A percentile compares a stretch with the other conserved stretches of the same genome.
Evolutionary conservation across 495 filamentous ascomycete species (phyloP).

Genomic region (Neurospora sp.): DNA sequence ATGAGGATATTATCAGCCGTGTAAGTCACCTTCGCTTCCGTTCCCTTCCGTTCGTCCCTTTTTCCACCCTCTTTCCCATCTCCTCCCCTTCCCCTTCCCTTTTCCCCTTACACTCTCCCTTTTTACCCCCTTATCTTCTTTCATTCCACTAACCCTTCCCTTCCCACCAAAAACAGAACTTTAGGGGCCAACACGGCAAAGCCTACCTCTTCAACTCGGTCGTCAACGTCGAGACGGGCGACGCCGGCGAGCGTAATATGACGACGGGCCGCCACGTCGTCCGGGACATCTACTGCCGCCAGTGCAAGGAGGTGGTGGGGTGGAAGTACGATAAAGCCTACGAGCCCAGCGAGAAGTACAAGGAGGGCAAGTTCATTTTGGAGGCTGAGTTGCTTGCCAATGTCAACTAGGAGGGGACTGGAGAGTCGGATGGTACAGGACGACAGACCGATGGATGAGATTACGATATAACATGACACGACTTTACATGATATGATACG

Average conservation of each 20-base stretch:
- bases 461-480: not conserved
- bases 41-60: conserved; percentile 1
- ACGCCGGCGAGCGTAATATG: conserved; percentile 90
- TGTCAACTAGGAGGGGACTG: conserved; percentile 43
- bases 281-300: conserved; percentile 78
- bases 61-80: not conserved
- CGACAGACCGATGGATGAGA: not conserved
- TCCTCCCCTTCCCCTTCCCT: not conserved
- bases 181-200: conserved; percentile 97
- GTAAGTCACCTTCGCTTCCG: conserved; percentile 41
- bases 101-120: not conserved
- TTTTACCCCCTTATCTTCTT: not conserved
- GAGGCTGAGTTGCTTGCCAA: conserved; percentile 84
- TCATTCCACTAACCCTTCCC: not conserved
- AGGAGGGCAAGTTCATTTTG: conserved; percentile 95
- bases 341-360: conserved; percentile 88
- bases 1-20: conserved; percentile 90
- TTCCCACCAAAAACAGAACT: conserved; percentile 55
- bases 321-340: conserved; percentile 99
- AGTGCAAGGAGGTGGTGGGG: conserved; percentile 85
- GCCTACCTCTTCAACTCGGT: conserved; percentile 92
- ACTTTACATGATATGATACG: not conserved
- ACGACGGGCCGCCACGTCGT: conserved; percentile 95
- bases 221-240: conserved; percentile 74
- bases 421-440: not conserved